Base-by-base conservation (phyloP, 208 protist genomes). In the Acanthamoeba lenticulata region DNA sequence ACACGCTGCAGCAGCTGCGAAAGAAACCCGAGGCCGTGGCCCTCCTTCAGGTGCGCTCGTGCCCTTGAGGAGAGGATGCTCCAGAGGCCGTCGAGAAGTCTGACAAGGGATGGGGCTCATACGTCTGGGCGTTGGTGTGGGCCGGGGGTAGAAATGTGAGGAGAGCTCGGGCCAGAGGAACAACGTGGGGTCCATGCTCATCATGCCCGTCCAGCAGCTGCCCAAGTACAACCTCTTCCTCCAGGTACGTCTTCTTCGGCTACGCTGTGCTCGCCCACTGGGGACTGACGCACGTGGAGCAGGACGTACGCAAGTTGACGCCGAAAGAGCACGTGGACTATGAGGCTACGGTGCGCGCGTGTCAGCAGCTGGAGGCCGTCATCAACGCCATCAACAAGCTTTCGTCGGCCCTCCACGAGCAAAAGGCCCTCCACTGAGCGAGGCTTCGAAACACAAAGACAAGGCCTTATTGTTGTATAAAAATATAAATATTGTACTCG, bases 171-270 rank as follows among this genome's bases (percentile, higher is more conserved):
- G 72, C 2, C 72, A 83, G 72, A 83, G 72, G 72, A 83, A 49
- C 72, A 83, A 83, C n/a, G 38, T 83, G 40, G 72, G 72, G 72
- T 83, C 72, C 5, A 49, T 49, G 38, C 72, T 83, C 15, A 83
- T 83, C 72, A 83, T 83, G 72, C 72, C 72, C 38, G 72, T 83
- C 38, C 72, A 83, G 72, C 72, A 83, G 72, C 72, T 83, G 72
- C 72, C 72, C 72, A 83, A 83, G 72, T 83, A 83, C 72, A 83
- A 83, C 72, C 72, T 83, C 38, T 83, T 83, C 72, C 72, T 83
- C 1, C 72, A 83, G 72, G 72, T 67, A 52, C 45, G 45, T 5
- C n/a, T n/a, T n/a, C n/a, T n/a, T 52, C 15, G 45, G 15, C 45
- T 15, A 52, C 45, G 9, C 45, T 5, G 15, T 52, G 45, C 45